Percentiles rank a stretch among this genome's conserved stretches.
Conservation (phyloP, 2,329 filamentous ascomycete genomes). For the Penicillium brasilianum region DNA sequence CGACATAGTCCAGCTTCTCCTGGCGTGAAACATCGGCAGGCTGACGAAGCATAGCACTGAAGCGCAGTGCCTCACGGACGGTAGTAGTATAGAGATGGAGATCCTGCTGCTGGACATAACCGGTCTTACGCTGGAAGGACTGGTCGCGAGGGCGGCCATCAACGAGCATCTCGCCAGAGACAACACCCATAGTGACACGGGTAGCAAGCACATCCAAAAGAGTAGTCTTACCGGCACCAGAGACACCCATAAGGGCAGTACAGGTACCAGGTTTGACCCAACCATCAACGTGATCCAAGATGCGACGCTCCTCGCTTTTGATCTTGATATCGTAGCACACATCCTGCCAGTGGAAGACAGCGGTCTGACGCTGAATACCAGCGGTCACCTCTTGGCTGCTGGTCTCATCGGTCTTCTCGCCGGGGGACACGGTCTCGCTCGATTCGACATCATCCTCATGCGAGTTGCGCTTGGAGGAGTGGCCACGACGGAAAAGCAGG, state of each 20-base stretch:
- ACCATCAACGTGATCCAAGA: conserved; percentile 84
- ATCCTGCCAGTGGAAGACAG: conserved; percentile 84
- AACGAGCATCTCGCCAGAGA: conserved; percentile 84
- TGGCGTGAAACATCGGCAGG: conserved; percentile 71
- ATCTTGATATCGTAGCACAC: conserved; percentile 84
- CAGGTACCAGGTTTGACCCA: conserved; percentile 93
- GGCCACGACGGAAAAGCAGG: conserved; percentile 73
- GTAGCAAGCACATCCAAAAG: conserved; percentile 84
- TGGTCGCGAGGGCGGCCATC: conserved; percentile 74
- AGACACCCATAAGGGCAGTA: conserved; percentile 88
- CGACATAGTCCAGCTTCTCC: conserved; percentile 86
- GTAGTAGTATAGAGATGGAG: conserved; percentile 83
- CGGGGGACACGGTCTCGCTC: conserved; percentile 28
- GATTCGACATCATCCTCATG: conserved; percentile 37
- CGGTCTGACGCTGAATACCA: conserved; percentile 68
- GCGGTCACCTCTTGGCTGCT: conserved; percentile 33
- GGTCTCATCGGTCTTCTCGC: conserved; percentile 42
- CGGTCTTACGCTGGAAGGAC: conserved; percentile 89
- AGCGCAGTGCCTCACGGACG: conserved; percentile 84
- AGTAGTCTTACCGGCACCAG: conserved; percentile 92
- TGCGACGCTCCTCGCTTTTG: conserved; percentile 73
- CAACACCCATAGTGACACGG: conserved; percentile 85
- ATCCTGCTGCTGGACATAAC: conserved; percentile 93
- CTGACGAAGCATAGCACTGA: conserved; percentile 84
- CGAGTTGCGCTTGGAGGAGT: conserved; percentile 53